Evolutionary conservation across 1,284 basidiomycete genomes (phyloP).

Genomic region (Mycena citricolor): DNA sequence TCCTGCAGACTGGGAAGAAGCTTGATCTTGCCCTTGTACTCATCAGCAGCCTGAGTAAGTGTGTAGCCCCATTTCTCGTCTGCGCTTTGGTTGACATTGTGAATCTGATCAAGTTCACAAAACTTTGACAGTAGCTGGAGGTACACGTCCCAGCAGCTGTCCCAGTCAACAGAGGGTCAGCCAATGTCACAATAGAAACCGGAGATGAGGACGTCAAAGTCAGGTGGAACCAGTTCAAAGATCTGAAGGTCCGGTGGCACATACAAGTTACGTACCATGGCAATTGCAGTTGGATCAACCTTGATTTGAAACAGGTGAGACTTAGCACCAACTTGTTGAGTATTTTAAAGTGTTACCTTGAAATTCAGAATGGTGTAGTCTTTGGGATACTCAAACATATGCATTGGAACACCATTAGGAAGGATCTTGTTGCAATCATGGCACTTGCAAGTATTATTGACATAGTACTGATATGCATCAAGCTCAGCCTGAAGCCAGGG

Average conservation of each 20-base stretch:
- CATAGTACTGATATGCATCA: conserved; percentile 26
- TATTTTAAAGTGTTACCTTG: conserved; percentile 3
- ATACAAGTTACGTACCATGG: not conserved
- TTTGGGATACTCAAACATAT: conserved; percentile 3
- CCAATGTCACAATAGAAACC: conserved; percentile 2
- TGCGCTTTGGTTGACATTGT: too few relatives aligned
- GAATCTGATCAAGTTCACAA: not conserved
- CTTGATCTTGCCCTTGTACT: too few relatives aligned
- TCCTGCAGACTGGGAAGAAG: too few relatives aligned
- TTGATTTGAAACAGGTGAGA: conserved; percentile 1
- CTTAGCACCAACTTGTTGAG: too few relatives aligned
- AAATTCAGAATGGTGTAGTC: conserved; percentile 9
- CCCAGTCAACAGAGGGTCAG: not conserved
- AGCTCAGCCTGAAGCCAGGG: conserved; percentile 40
- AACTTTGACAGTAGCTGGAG: not conserved
- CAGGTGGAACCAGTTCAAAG: conserved; percentile 6
- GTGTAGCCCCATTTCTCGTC: too few relatives aligned
- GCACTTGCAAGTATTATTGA: conserved; percentile 28
- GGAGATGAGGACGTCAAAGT: conserved; percentile 2
- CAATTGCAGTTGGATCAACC: conserved; percentile 1
- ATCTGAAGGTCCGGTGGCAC: not conserved
- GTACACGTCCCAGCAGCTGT: not conserved
- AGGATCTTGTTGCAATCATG: conserved; percentile 33
- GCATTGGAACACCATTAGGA: conserved; percentile 31
- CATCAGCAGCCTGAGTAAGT: too few relatives aligned